Evolutionary conservation across 2,329 filamentous ascomycete species (phyloP).

Genomic region (Colletotrichum caudatum): DNA sequence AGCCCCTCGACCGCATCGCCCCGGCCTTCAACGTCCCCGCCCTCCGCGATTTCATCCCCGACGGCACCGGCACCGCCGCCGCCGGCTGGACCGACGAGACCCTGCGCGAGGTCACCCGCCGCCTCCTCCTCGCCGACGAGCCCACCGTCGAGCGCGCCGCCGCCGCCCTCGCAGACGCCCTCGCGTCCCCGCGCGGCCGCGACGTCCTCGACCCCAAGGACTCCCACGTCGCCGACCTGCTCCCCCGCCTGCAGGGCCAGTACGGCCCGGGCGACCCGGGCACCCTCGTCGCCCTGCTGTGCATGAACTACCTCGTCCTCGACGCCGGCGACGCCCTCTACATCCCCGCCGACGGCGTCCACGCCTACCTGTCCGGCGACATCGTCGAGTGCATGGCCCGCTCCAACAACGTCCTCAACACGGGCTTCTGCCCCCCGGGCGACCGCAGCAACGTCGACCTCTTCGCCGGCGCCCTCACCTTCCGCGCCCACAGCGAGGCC

Average conservation of each 20-base stretch:
- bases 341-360: conserved; percentile 79
- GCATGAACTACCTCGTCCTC: conserved; percentile 80
- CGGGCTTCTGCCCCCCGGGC: conserved; percentile 77
- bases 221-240: conserved; percentile 71
- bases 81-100: conserved; percentile 66
- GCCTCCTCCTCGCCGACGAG: conserved; percentile 66
- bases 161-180: conserved; percentile 55
- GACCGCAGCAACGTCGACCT: conserved; percentile 73
- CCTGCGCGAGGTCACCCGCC: conserved; percentile 66
- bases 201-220: conserved; percentile 60
- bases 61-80: conserved; percentile 52
- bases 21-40: conserved; percentile 68
- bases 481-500: conserved; percentile 68
- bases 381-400: conserved; percentile 85
- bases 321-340: conserved; percentile 75
- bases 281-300: conserved; percentile 74
- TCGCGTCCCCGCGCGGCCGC: conserved; percentile 53
- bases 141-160: conserved; percentile 65
- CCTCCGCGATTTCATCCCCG: conserved; percentile 65
- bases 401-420: conserved; percentile 80
- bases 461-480: conserved; percentile 73
- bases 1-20: conserved; percentile 71
- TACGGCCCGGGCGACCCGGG: conserved; percentile 75
- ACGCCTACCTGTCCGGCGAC: conserved; percentile 79
- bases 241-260: conserved; percentile 73